A percentile compares a stretch with the other conserved stretches of the same genome.
Evolutionary conservation across 257 asterid species (phyloP).

Genomic region (Knoxia roxburghii): DNA sequence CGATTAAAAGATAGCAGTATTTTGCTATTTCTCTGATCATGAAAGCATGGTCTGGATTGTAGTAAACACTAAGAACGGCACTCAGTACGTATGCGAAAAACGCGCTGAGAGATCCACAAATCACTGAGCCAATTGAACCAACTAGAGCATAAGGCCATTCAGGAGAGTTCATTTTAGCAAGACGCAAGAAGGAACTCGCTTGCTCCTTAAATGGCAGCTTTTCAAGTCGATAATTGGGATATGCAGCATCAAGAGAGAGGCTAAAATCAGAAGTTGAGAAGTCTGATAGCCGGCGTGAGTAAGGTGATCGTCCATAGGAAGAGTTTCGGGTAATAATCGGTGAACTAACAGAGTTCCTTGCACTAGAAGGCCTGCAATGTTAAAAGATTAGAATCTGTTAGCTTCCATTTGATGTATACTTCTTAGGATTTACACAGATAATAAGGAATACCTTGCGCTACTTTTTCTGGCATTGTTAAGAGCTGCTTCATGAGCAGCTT

Average conservation of each 20-base stretch:
- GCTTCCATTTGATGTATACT: not conserved
- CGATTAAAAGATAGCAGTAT: conserved; percentile 82
- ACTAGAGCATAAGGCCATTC: conserved; percentile 80
- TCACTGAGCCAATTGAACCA: conserved; percentile 78
- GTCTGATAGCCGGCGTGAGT: conserved; percentile 79
- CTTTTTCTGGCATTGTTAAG: conserved; percentile 68
- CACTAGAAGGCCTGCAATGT: conserved; percentile 76
- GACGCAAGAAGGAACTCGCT: conserved; percentile 76
- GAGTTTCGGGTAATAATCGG: conserved; percentile 83
- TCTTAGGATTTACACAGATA: conserved; percentile 1
- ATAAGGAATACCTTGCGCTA: conserved; percentile 59
- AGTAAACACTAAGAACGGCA: conserved; percentile 83
- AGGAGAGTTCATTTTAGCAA: conserved; percentile 88
- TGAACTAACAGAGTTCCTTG: conserved; percentile 88
- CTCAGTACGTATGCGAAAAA: conserved; percentile 85
- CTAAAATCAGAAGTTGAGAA: conserved; percentile 91
- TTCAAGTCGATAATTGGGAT: conserved; percentile 60
- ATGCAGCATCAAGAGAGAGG: conserved; percentile 62
- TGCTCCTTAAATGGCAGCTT: conserved; percentile 89
- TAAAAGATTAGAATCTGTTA: not conserved
- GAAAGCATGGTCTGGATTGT: conserved; percentile 62
- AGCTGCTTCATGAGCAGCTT: conserved; percentile 83
- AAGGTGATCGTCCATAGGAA: conserved; percentile 81
- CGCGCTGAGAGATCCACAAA: conserved; percentile 92
- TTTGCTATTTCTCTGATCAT: conserved; percentile 74